A percentile compares a stretch with the other conserved stretches of the same genome.
Conservation (phyloP, 2,329 filamentous ascomycete genomes). For the Fusarium protoensiforme region DNA sequence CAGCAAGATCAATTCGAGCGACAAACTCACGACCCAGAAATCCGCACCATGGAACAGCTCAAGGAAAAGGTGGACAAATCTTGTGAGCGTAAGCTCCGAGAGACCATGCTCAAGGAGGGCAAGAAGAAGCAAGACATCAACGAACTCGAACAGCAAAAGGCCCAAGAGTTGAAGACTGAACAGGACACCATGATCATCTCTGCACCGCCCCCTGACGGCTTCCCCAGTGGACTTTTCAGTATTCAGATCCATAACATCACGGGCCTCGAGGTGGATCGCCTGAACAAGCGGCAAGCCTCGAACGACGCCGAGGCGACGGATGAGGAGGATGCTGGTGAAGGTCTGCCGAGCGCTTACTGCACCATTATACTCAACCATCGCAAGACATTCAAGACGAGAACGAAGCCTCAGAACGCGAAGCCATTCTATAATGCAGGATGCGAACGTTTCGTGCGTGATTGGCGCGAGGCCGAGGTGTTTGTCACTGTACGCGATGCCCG, state of each 20-base stretch:
- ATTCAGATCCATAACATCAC: conserved; percentile 80
- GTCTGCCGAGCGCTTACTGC: conserved; percentile 77
- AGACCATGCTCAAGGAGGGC: conserved; percentile 61
- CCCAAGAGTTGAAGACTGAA: conserved; percentile 70
- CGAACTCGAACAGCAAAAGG: conserved; percentile 75
- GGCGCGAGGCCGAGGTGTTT: conserved; percentile 74
- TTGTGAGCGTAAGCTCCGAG: conserved; percentile 72
- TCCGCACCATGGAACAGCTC: conserved; percentile 68
- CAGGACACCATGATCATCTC: conserved; percentile 75
- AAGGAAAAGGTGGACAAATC: conserved; percentile 65
- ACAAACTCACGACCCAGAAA: conserved; percentile 68
- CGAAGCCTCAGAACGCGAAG: conserved; percentile 81
- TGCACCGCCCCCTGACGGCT: conserved; percentile 70
- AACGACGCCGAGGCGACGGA: conserved; percentile 60
- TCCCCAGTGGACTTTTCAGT: conserved; percentile 74
- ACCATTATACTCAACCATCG: conserved; percentile 79
- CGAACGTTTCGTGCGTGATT: conserved; percentile 77
- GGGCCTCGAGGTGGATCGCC: conserved; percentile 70
- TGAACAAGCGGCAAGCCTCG: conserved; percentile 65
- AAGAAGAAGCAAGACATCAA: conserved; percentile 63
- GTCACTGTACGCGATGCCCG: conserved; percentile 75
- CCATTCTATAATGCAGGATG: conserved; percentile 84
- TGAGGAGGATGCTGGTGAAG: conserved; percentile 71
- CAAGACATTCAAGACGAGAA: conserved; percentile 76
- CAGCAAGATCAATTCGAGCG: conserved; percentile 69